These are phyloP conservation scores for Ophiostoma novo-ulmi DNA, from an alignment of 2,329 filamentous ascomycete species.

Conservation along the genomic window DNA sequence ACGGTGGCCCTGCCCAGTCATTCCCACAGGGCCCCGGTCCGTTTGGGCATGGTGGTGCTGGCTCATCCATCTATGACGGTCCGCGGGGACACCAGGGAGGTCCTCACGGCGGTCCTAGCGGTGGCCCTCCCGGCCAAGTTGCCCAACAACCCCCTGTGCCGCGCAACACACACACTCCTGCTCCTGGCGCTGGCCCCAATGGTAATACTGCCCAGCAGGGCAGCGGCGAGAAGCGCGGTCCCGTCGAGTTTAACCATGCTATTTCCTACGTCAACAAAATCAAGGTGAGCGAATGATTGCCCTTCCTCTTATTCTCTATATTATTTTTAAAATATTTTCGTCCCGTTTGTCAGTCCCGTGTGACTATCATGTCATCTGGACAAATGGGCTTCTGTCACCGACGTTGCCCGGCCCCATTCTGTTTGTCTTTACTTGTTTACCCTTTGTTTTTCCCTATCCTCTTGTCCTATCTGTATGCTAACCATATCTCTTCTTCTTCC, in stretches of 20 bases:
- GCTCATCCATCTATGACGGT: conserved; percentile 23
- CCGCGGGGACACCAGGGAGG: conserved; percentile 20
- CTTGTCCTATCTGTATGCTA: background rate
- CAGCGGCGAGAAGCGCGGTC: conserved; percentile 77
- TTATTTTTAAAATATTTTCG: conserved; percentile 13
- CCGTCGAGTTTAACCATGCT: conserved; percentile 97
- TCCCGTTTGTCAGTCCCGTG: background rate
- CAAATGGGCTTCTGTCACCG: background rate
- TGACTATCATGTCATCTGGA: conserved; percentile 1
- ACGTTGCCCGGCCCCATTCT: conserved; percentile 1
- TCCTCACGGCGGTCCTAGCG: conserved; percentile 15
- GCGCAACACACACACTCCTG: conserved; percentile 52
- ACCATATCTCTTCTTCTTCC: conserved; percentile 20
- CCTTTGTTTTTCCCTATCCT: background rate
- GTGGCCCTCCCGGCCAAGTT: conserved; percentile 16
- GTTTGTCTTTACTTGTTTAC: conserved; percentile 13
- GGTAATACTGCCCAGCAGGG: conserved; percentile 55
- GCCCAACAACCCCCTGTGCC: conserved; percentile 40
- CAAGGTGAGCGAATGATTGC: conserved; percentile 59
- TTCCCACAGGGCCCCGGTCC: conserved; percentile 35
- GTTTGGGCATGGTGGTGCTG: conserved; percentile 30
- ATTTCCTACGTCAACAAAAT: conserved; percentile 99
- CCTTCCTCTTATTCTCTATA: background rate
- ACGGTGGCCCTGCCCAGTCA: conserved; percentile 52
- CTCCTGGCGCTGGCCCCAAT: conserved; percentile 53